These are phyloP conservation scores for Rhizoclosmatium globosum DNA, from an alignment of 192 early-diverging fungal species.

Conservation along the genomic window DNA sequence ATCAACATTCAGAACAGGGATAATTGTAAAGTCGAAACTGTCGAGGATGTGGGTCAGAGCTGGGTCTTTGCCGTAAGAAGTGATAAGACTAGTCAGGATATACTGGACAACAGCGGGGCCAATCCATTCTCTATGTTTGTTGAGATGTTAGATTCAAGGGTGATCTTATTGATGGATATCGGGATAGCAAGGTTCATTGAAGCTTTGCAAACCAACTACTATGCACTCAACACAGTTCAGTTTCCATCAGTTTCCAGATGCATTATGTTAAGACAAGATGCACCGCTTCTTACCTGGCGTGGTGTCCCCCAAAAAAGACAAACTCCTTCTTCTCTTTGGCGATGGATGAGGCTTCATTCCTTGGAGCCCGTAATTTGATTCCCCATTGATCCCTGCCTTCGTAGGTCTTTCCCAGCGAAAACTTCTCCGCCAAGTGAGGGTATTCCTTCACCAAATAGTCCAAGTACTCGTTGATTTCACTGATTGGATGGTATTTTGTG, in stretches of 20 bases:
- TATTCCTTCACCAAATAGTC: constrained; percentile 49
- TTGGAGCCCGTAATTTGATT: constrained; percentile 49
- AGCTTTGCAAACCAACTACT: neutral
- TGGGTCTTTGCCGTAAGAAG: constrained; percentile 56
- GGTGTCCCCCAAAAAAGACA: constrained; percentile 43
- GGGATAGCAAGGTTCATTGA: neutral
- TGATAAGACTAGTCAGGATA: constrained; percentile 59
- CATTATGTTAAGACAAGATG: neutral
- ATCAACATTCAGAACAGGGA: constrained; percentile 73
- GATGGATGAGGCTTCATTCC: neutral
- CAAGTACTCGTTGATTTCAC: constrained; percentile 54
- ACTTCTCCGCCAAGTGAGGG: constrained; percentile 46
- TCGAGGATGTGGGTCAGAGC: constrained; percentile 57
- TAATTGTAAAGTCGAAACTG: constrained; percentile 60
- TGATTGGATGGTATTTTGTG: constrained; percentile 52
- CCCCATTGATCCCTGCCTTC: constrained; percentile 61
- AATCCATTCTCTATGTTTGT: constrained; percentile 58
- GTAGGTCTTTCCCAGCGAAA: constrained; percentile 57
- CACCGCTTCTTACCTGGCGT: constrained; percentile 22
- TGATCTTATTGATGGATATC: neutral
- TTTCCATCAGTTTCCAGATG: too few species aligned
- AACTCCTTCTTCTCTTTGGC: constrained; percentile 36
- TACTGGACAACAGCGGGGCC: constrained; percentile 62
- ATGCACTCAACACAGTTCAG: too few species aligned
- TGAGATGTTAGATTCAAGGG: neutral